These are phyloP conservation scores for Chloranthus sessilifolius DNA, from an alignment of 164 flowering plant genomes.

Conservation along the genomic window DNA sequence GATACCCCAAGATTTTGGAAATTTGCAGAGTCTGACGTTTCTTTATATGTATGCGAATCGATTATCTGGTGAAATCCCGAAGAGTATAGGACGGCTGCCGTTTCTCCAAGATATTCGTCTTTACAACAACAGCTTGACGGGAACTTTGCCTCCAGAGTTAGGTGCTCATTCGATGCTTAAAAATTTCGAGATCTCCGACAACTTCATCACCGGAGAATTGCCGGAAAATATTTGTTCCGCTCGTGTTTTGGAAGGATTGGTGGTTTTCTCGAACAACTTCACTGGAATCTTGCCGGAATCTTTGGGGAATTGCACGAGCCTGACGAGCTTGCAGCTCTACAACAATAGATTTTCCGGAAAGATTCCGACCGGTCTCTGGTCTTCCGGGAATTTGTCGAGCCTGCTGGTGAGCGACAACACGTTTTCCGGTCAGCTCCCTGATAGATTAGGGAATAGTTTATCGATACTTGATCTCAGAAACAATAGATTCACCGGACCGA, in stretches of 20 bases:
- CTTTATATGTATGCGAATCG: constrained; percentile 39
- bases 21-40: constrained; percentile 34
- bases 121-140: constrained; percentile 41
- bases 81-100: constrained; percentile 33
- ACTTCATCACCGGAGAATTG: constrained; percentile 33
- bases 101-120: constrained; percentile 23
- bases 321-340: constrained; percentile 29
- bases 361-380: constrained; percentile 44
- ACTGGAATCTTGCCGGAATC: constrained; percentile 57
- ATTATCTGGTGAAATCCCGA: constrained; percentile 56
- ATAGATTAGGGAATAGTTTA: constrained; percentile 23
- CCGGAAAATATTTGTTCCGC: constrained; percentile 42
- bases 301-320: constrained; percentile 39
- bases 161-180: constrained; percentile 43
- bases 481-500: constrained; percentile 43
- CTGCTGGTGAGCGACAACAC: constrained; percentile 30
- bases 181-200: constrained; percentile 33
- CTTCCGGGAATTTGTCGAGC: constrained; percentile 5
- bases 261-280: constrained; percentile 50
- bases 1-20: constrained; percentile 34
- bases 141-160: constrained; percentile 44
- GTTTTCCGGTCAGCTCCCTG: constrained; percentile 48
- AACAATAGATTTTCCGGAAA: constrained; percentile 38
- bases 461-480: constrained; percentile 36
- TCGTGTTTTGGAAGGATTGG: constrained; percentile 31